Base-by-base conservation (phyloP, 805 yeast genomes). In the Huiozyma naganishii region DNA sequence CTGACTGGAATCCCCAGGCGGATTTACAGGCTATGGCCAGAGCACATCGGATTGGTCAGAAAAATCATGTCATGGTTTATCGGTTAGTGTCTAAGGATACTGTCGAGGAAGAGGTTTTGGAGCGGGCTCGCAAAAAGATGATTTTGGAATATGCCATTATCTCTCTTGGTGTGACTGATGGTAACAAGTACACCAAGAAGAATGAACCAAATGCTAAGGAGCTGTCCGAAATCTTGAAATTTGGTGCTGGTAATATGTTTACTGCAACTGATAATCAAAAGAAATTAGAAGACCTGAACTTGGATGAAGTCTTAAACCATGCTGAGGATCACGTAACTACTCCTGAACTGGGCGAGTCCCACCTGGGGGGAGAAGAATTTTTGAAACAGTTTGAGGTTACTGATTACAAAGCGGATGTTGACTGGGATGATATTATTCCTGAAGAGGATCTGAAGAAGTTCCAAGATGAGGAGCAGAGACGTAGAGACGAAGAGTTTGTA, bases 1-100 rank as follows among this genome's bases (percentile, higher is more conserved):
- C 95, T 5, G 98, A 92, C 68, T 92, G 98, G 98, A 92, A 92
- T 60, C 98, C 98, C 0, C 98, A 92, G 64, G 98, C 98, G 0
- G 98, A 92, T 72, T 71, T 92, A 56, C 98, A 92, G 66, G 98
- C 98, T 1, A 92, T 92, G 98, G 98, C 98, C 0, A 79, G 98
- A 66, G 98, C 98, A 3, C 99, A 92, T 67, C 80, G 99, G 71
- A 92, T 92, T 61, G 99, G 99, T n/a, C 99, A 92, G 64, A 92
- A 89, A 65, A 88, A 86, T 55, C 98, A 92, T 65, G 99, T 92
- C 33, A 86, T 87, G 79, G 97, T 92, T 12, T 92, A 92, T 61
- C 72, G 99, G 59, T 85, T 92, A 68, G 97, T 92, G n/a, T 83
- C 95, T 46, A 92, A 92, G 57, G 98, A 92, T 57, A 92, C 98